Conservation (phyloP, 495 filamentous ascomycete genomes). For the Penicillium cataractarum region DNA sequence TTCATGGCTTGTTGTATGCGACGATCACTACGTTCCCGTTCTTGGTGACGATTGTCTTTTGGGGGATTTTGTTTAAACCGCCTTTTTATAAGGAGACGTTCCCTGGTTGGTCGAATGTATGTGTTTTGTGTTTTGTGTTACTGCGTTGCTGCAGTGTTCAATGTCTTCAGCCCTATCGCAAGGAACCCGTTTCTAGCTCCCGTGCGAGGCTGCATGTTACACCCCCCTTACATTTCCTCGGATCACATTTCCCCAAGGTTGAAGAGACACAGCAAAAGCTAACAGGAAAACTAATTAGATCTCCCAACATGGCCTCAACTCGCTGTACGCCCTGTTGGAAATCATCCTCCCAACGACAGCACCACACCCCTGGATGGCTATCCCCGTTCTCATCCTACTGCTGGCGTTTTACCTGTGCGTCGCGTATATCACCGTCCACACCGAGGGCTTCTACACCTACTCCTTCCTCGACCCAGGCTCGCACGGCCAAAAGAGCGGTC, state of each 20-base stretch:
- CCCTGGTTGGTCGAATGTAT: constrained; percentile 67
- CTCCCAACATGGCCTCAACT: constrained; percentile 76
- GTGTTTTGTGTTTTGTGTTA: constrained; percentile 10
- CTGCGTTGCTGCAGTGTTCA: no score
- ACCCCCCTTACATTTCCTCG: constrained; percentile 15
- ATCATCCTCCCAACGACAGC: constrained; percentile 64
- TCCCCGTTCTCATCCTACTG: constrained; percentile 47
- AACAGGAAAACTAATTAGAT: constrained; percentile 42
- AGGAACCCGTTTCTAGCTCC: not conserved
- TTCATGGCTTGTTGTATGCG: constrained; percentile 68
- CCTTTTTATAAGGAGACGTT: constrained; percentile 56
- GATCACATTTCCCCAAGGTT: not conserved
- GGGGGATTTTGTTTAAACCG: constrained; percentile 49
- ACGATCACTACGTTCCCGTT: constrained; percentile 71
- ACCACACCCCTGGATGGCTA: constrained; percentile 48
- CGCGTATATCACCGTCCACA: constrained; percentile 71
- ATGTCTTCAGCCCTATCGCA: not conserved
- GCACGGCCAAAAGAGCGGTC: constrained; percentile 45
- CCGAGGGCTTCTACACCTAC: constrained; percentile 75
- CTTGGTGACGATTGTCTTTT: constrained; percentile 63
- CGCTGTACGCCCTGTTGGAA: constrained; percentile 71
- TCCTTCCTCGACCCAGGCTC: constrained; percentile 65
- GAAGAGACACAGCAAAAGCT: not conserved
- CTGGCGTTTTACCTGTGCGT: constrained; percentile 72
- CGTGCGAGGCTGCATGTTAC: constrained; percentile 2